Conservation (phyloP, 768 basidiomycete genomes). For the Kwoniella newhampshirensis region DNA sequence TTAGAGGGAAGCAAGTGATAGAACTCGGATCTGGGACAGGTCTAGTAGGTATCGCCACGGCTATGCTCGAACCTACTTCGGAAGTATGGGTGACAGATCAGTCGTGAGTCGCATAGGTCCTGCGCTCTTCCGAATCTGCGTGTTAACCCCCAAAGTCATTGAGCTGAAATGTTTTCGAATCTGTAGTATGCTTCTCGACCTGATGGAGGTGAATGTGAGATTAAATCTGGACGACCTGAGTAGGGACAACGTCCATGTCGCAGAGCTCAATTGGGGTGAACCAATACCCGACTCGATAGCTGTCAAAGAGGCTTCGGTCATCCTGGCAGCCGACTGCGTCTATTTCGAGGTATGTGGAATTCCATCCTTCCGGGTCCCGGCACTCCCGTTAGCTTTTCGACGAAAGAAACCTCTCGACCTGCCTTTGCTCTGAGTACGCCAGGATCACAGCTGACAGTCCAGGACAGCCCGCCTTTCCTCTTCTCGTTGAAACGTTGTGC, state of each 20-base stretch:
- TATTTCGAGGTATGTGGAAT: conserved; percentile 67
- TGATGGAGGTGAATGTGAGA: conserved; percentile 72
- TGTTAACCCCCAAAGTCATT: conserved; percentile 7
- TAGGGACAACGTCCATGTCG: conserved; percentile 57
- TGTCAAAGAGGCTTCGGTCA: conserved; percentile 60
- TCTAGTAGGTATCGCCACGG: conserved; percentile 83
- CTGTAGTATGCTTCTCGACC: conserved; percentile 68
- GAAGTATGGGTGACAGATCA: conserved; percentile 83
- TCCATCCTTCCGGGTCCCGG: not conserved
- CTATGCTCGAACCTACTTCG: conserved; percentile 61
- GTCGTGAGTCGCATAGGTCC: conserved; percentile 61
- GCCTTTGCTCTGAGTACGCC: not conserved
- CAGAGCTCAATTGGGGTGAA: conserved; percentile 82
- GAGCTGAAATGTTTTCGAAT: not conserved
- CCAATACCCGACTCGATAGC: conserved; percentile 58
- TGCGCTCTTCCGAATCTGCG: not conserved
- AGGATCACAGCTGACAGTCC: too few relatives aligned
- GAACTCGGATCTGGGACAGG: conserved; percentile 92
- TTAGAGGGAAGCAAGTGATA: conserved; percentile 64
- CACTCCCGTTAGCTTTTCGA: not conserved
- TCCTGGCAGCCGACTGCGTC: conserved; percentile 91
- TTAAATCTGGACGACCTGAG: conserved; percentile 58
- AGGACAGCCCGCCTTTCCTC: conserved; percentile 70
- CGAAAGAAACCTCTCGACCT: not conserved
- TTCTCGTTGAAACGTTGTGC: conserved; percentile 74